A percentile compares a stretch with the other conserved stretches of the same genome.
These are phyloP conservation scores for Spergularia marina DNA, from an alignment of 148 eudicot genomes.

Conservation along the genomic window DNA sequence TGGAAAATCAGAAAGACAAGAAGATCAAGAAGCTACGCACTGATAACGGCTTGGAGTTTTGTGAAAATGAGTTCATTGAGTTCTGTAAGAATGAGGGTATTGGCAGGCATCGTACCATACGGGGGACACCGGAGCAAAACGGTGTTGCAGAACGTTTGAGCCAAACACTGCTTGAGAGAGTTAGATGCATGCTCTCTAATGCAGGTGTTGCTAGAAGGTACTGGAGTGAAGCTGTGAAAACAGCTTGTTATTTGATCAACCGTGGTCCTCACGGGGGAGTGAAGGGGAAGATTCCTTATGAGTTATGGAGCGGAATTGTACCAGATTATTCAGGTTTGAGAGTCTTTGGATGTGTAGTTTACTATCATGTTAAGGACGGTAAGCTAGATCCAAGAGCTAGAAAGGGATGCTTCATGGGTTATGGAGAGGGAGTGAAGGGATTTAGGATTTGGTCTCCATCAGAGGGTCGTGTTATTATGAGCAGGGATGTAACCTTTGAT, in stretches of 20 bases:
- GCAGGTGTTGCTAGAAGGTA: neutral
- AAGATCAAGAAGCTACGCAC: too few species aligned
- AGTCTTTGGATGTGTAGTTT: slow-evolving; percentile 2
- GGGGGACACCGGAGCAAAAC: slow-evolving; percentile 8
- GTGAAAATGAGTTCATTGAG: neutral
- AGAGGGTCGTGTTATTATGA: neutral
- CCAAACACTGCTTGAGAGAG: slow-evolving; percentile 9
- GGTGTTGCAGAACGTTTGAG: slow-evolving; percentile 17
- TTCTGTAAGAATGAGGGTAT: slow-evolving; percentile 11
- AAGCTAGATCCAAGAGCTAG: slow-evolving; percentile 2
- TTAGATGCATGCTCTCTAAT: slow-evolving; percentile 14
- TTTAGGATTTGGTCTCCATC: neutral
- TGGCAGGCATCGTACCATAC: neutral
- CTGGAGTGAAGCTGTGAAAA: neutral
- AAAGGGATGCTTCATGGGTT: too few species aligned
- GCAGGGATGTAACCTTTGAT: slow-evolving; percentile 4
- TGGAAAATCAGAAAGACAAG: too few species aligned
- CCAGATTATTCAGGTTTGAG: neutral
- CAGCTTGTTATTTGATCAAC: neutral
- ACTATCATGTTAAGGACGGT: neutral
- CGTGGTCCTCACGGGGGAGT: neutral
- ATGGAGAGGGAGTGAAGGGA: neutral
- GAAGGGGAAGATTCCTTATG: too few species aligned
- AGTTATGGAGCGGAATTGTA: neutral
- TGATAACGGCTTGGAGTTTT: neutral